Percentiles rank a stretch among this genome's conserved stretches.
phyloP scores from a whole-genome alignment of 805 yeast genomes.

The Kazachstania taianensis region DNA sequence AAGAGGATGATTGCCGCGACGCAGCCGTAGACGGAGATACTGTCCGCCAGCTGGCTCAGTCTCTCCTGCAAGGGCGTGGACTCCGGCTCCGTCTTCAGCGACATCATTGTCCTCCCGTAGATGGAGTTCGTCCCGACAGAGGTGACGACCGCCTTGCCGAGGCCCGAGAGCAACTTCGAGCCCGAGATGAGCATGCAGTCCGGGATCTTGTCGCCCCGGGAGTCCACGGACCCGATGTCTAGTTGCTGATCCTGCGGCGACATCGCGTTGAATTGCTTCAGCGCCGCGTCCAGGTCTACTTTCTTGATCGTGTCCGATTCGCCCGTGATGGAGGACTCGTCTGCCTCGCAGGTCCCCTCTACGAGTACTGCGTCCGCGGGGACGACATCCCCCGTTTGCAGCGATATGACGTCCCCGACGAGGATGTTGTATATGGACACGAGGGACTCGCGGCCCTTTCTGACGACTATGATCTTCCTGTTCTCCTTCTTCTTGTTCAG shows the following conservation, averaged over 20 bases:
- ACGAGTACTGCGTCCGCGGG: conserved; percentile 81
- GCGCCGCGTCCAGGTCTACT: conserved; percentile 39
- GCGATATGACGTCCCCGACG: conserved; percentile 74
- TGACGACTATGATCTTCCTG: conserved; percentile 62
- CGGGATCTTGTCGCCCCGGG: conserved; percentile 17
- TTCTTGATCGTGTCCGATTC: conserved; percentile 80
- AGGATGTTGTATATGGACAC: conserved; percentile 64
- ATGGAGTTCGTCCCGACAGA: conserved; percentile 86
- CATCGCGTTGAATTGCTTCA: conserved; percentile 24
- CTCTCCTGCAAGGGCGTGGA: conserved; percentile 84
- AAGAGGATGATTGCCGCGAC: conserved; percentile 77
- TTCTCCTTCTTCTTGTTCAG: conserved; percentile 83
- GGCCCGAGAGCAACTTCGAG: conserved; percentile 75
- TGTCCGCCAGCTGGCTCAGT: conserved; percentile 74
- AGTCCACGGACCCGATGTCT: conserved; percentile 9
- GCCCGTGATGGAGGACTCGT: conserved; percentile 89
- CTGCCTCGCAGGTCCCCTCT: conserved; percentile 72
- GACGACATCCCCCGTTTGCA: conserved; percentile 90
- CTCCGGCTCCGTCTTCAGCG: conserved; percentile 66
- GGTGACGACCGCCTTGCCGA: conserved; percentile 77
- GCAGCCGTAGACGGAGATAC: conserved; percentile 90
- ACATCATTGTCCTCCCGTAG: conserved; percentile 84
- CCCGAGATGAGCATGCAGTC: conserved; percentile 92
- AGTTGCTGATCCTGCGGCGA: conserved; percentile 9
- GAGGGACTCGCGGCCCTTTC: conserved; percentile 58